Evolutionary conservation across 2,329 filamentous ascomycete species (phyloP), one percentile per base, ranked within the genome.

Genomic region (Tolypocladium inflatum): DNA sequence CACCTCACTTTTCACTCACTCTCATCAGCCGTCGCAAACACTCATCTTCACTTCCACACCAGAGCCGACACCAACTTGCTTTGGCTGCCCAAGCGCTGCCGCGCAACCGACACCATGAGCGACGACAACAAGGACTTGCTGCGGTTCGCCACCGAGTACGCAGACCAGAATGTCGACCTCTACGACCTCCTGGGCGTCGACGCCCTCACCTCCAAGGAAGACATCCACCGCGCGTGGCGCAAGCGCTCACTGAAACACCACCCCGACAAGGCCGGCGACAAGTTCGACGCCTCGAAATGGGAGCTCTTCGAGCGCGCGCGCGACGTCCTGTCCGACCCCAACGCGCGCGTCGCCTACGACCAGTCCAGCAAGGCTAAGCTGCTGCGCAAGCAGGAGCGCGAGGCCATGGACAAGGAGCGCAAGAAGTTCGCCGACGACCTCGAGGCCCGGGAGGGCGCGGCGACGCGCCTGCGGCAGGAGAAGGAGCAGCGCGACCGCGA

Each of bases 171-270:
- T 58, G 71, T 84, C 64, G 90, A 96, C 72, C 88, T 93, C 62
- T 96, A 94, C 76, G 84, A 82, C 33, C 80, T 96, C 33, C 82
- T 96, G 19, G 82, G 81, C 57, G 78, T 94, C 55, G 77, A 84
- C 58, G 78, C 84, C 23, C 80, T 85, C 21, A 83, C 87, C 0
- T 75, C 80, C 23, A 86, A 88, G 58, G 76, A 84, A n/a, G 88
- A 91, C 61, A 87, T 96, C 66, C 87, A 90, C 62, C 86, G 88
- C 64, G 91, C 90, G 51, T 97, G 93, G 79, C 85, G 91, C 59
- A 89, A 90, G 66, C 86, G 87, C 37, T 91, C 91, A 4, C 79
- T 96, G n/a, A 91, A 90, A 68, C 91, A 92, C 77, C 93, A 97
- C 72, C 93, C 93, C 1, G 93, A 97, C 80, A 96, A 97, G 75